Evolutionary conservation across 257 asterid genomes (phyloP), one percentile per base, ranked within the genome.

Genomic region (Echites panduratus): DNA sequence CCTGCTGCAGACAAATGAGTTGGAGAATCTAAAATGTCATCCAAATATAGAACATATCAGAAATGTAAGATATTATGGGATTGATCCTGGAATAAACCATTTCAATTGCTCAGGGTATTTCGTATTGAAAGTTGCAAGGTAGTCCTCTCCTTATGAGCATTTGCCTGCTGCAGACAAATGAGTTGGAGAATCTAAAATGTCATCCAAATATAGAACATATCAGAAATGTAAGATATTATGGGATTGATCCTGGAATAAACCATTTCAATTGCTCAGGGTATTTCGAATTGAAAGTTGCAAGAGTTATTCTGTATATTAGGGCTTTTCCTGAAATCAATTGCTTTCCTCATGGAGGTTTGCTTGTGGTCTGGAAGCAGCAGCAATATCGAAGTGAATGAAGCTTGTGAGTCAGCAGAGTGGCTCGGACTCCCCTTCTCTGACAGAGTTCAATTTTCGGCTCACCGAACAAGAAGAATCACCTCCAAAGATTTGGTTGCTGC

Each of bases 21-120:
- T 85, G 61, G 86, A 79, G 54, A 67, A 74, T 81, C 70, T 77
- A 68, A 72, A 74, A 56, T 86, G 85, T 20, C 83, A 83, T 77
- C 47, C 66, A 35, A 85, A 73, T 53, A 56, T 78, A 68, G 79
- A 85, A 64, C 78, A 70, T 43, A 14, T 81, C 45, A 66, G 44
- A 9, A 70, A 83, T 61, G 53, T 67, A 61, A 76, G 81, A 14
- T 83, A 79, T 77, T 74, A 77, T n/a, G 87, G 83, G 70, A 79
- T 13, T 12, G 2, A 11, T 48, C 19, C 1, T 3, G 19, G 53
- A 48, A 50, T 8, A 50, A 4, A 4, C 56, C 12, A 50, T 38
- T 76, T 45, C 79, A 70, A 61, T 76, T 58, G 22, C 79, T 76
- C 40, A 40, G 19, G 8, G 5, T n/a, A n/a, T n/a, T n/a, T n/a